Conservation (phyloP, 2,329 filamentous ascomycete species). For the Trichoderma hamatum region DNA sequence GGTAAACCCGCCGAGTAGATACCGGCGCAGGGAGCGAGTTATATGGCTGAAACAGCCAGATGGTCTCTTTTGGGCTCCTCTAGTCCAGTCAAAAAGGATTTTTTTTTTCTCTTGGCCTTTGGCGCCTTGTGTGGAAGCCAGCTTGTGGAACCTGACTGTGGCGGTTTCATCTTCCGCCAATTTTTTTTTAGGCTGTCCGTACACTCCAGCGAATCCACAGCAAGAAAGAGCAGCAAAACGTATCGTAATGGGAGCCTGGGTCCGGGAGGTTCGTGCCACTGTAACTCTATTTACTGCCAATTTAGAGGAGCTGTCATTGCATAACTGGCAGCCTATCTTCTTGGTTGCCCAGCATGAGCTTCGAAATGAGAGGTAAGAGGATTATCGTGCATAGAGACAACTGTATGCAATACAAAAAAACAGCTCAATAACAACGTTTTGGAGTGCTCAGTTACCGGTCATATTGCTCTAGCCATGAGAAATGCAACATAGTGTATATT, state of each 20-base stretch:
- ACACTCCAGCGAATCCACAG: neutral
- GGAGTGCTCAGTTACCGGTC: no score
- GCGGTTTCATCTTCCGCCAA: slow-evolving; percentile 14
- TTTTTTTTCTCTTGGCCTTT: neutral
- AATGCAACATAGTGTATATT: no score
- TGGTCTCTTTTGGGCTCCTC: neutral
- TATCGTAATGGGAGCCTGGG: no score
- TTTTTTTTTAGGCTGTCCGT: neutral
- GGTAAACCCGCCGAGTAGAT: neutral
- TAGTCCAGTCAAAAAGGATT: neutral
- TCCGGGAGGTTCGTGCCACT: neutral
- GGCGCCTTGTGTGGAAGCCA: neutral
- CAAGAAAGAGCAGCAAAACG: neutral
- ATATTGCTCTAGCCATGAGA: no score
- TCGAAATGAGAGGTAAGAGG: no score
- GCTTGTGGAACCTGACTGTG: slow-evolving; percentile 16
- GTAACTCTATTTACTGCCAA: neutral
- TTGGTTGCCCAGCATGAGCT: neutral
- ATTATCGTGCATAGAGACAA: no score
- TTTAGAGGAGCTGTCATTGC: neutral
- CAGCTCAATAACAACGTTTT: no score
- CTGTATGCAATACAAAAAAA: no score
- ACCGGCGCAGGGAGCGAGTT: neutral
- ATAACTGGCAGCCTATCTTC: no score
- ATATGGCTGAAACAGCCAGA: slow-evolving; percentile 12